phyloP scores from a whole-genome alignment of 2,329 filamentous ascomycete species.

The Pseudocercospora pini-densiflorae region DNA sequence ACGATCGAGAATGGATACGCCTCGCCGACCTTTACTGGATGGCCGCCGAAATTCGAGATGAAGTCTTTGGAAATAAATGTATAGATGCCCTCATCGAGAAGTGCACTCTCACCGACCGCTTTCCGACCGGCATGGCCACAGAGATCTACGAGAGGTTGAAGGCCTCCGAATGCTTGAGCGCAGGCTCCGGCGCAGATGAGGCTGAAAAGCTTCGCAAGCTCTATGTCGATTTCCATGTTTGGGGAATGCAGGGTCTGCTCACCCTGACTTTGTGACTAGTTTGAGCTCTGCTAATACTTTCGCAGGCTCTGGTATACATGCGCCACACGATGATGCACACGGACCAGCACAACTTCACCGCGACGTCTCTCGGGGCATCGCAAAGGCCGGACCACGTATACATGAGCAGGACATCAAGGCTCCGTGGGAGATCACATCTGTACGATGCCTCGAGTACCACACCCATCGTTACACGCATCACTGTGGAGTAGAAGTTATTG shows the following conservation, averaged over 20 bases:
- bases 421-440: slow-evolving; percentile 22
- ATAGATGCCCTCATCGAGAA: slow-evolving; percentile 32
- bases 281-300: neutral
- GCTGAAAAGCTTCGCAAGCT: slow-evolving; percentile 26
- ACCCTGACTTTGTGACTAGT: neutral
- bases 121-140: slow-evolving; percentile 28
- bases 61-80: slow-evolving; percentile 33
- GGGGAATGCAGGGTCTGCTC: slow-evolving; percentile 25
- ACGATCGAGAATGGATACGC: slow-evolving; percentile 28
- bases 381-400: slow-evolving; percentile 13
- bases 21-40: slow-evolving; percentile 34
- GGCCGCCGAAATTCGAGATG: slow-evolving; percentile 31
- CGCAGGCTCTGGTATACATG: slow-evolving; percentile 17
- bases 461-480: slow-evolving; percentile 16
- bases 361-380: slow-evolving; percentile 13
- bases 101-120: slow-evolving; percentile 20
- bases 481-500: slow-evolving; percentile 21
- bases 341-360: slow-evolving; percentile 23
- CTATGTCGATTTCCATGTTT: slow-evolving; percentile 33
- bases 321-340: slow-evolving; percentile 27
- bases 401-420: slow-evolving; percentile 6
- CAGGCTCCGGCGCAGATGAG: no score
- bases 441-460: slow-evolving; percentile 22
- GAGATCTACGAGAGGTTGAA: slow-evolving; percentile 26
- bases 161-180: neutral